A percentile compares a stretch with the other conserved stretches of the same genome.
Conservation (phyloP, 257 asterid genomes). For the Jasminum sambac region DNA sequence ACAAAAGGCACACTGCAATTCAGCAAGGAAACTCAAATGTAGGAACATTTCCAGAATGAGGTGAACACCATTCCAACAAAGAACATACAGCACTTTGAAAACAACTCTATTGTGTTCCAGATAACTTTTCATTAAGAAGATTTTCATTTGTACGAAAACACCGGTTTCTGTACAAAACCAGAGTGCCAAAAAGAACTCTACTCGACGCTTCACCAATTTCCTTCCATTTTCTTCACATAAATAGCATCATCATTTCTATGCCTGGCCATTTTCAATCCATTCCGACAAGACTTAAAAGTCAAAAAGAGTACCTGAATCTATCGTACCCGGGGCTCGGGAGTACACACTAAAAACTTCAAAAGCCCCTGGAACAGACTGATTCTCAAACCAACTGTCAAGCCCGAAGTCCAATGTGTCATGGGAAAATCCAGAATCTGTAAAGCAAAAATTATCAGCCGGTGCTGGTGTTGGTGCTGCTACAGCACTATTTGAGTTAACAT, state of each 20-base stretch:
- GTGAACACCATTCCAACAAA: too few species aligned
- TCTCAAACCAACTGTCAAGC: conserved; percentile 45
- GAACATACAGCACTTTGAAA: too few species aligned
- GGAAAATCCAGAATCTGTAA: conserved; percentile 27
- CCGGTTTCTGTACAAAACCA: neutral
- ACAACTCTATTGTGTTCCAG: too few species aligned
- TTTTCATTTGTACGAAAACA: too few species aligned
- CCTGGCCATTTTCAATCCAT: conserved; percentile 1
- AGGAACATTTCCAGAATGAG: too few species aligned
- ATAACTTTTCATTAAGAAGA: too few species aligned
- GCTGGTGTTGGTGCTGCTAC: conserved; percentile 24
- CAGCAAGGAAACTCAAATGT: too few species aligned
- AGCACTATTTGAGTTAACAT: conserved; percentile 14
- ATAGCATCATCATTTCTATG: neutral
- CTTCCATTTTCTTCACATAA: neutral
- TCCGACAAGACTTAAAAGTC: conserved; percentile 31
- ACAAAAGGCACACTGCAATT: too few species aligned
- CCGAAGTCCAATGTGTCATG: conserved; percentile 31
- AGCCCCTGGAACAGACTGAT: conserved; percentile 34
- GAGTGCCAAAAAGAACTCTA: neutral
- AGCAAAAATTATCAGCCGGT: conserved; percentile 20
- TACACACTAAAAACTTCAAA: conserved; percentile 33
- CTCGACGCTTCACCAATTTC: neutral
- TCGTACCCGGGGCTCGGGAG: conserved; percentile 36
- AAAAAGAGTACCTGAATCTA: conserved; percentile 39